phyloP scores from a whole-genome alignment of 106 monocot genomes.

The Acorus gramineus region DNA sequence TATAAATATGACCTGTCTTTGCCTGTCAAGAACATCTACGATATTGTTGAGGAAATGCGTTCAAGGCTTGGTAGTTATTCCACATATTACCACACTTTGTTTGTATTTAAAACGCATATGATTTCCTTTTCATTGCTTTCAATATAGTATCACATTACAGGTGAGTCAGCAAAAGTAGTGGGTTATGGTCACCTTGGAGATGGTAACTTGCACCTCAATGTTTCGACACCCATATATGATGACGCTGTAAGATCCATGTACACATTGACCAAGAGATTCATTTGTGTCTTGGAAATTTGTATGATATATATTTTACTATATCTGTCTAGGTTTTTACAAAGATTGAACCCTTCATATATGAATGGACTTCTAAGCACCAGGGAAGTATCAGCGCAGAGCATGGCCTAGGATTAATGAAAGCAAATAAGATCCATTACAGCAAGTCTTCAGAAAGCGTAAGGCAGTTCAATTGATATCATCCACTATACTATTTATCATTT shows the following conservation, averaged over 20 bases:
- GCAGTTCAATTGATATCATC: too few species aligned
- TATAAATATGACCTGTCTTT: slow-evolving; percentile 98
- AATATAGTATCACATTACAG: slow-evolving; percentile 17
- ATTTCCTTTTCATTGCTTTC: neutral
- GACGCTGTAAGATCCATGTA: slow-evolving; percentile 35
- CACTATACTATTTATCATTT: too few species aligned
- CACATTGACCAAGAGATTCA: too few species aligned
- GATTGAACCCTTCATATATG: slow-evolving; percentile 95
- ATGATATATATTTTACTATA: too few species aligned
- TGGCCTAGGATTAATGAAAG: slow-evolving; percentile 96
- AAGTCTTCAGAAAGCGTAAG: slow-evolving; percentile 74
- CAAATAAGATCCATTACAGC: slow-evolving; percentile 95
- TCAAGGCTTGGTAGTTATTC: slow-evolving; percentile 46
- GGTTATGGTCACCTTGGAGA: slow-evolving; percentile 98
- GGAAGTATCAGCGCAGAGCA: slow-evolving; percentile 99
- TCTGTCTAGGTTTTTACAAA: slow-evolving; percentile 50
- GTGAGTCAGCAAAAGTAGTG: slow-evolving; percentile 51
- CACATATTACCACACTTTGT: neutral
- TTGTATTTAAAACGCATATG: neutral
- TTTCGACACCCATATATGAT: slow-evolving; percentile 50
- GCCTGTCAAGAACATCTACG: slow-evolving; percentile 70
- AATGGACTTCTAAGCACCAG: slow-evolving; percentile 75
- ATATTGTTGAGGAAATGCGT: slow-evolving; percentile 85
- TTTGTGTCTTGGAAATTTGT: too few species aligned
- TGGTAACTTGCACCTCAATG: slow-evolving; percentile 90